These are phyloP conservation scores for Talaromyces nanjingensis DNA, from an alignment of 495 filamentous ascomycete species.

Conservation along the genomic window DNA sequence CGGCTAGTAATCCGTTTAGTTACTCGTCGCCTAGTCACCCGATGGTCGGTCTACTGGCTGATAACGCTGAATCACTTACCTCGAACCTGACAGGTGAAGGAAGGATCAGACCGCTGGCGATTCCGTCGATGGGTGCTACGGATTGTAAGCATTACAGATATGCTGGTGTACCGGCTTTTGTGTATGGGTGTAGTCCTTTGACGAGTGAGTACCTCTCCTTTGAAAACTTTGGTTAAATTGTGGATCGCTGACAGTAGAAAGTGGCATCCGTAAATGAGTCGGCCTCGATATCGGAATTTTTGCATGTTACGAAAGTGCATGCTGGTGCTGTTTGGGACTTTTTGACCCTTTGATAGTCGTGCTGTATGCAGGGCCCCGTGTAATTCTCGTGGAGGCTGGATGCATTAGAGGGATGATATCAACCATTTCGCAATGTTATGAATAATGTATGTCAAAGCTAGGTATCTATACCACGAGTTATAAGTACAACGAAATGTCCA, in stretches of 20 bases:
- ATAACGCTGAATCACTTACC: neutral
- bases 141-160: constrained; percentile 6
- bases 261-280: constrained; percentile 6
- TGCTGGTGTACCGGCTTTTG: constrained; percentile 1
- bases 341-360: neutral
- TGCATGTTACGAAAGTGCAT: constrained; percentile 5
- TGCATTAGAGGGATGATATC: neutral
- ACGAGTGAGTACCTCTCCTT: neutral
- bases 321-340: constrained; percentile 2
- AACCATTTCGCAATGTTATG: neutral
- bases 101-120: neutral
- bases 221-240: too few relatives aligned
- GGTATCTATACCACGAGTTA: neutral
- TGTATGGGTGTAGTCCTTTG: constrained; percentile 4
- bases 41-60: neutral
- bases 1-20: constrained; percentile 2
- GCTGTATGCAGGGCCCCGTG: too few relatives aligned
- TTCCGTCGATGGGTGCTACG: neutral
- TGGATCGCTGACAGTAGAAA: neutral
- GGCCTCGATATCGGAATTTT: neutral
- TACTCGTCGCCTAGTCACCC: neutral
- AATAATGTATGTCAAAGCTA: neutral
- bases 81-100: neutral
- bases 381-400: too few relatives aligned
- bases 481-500: neutral